Base-by-base conservation (phyloP, 2,329 filamentous ascomycete species). In the Hymenoscyphus fructigenus region DNA sequence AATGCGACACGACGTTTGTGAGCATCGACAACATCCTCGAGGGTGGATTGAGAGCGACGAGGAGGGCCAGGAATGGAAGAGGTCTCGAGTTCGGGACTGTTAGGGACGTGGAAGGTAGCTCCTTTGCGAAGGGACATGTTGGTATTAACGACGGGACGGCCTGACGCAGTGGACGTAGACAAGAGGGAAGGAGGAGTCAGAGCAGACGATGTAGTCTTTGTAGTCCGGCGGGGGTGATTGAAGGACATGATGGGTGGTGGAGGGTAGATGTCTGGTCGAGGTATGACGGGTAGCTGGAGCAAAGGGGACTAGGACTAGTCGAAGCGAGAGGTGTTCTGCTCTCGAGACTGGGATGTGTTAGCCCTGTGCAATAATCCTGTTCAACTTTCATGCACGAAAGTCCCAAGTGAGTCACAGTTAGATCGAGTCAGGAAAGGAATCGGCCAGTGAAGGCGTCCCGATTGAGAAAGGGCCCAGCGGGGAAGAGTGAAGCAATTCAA, bases 1-100 rank as follows among this genome's bases (percentile, higher is more conserved):
- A 90, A 77, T 70, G 86, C 87, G 76, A 89, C 87, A 70, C 89
- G 89, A 74, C 89, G 86, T 74, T 86, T 83, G 72, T 88, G 85
- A 68, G 88, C 86, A 73, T 88, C 87, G 76, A 91, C 84, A 63
- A 90, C 86, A 83, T 90, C 88, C 78, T 92, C 89, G 66, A 92
- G 79, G 69, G 80, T 84, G 61, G 89, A 91, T 71, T 90, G 87
- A 59, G 90, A 88, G 66, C 90, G 88, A 70, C 84, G 80, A 73
- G 81, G 84, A 72, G 91, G 82, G n/a, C 71, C 68, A 23, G 74
- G 75, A 26, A 73, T 65, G 57, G 68, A 64, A 78, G 79, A 69
- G 77, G 78, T 67, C 76, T 67, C 73, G 29, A 76, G 75, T 26
- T 79, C 76, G 41, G 69, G 68, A 78, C 77, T 63, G 74, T 77